Evolutionary conservation across 352 stramenopile genomes (phyloP).

Genomic region (Phytophthora crassamura): DNA sequence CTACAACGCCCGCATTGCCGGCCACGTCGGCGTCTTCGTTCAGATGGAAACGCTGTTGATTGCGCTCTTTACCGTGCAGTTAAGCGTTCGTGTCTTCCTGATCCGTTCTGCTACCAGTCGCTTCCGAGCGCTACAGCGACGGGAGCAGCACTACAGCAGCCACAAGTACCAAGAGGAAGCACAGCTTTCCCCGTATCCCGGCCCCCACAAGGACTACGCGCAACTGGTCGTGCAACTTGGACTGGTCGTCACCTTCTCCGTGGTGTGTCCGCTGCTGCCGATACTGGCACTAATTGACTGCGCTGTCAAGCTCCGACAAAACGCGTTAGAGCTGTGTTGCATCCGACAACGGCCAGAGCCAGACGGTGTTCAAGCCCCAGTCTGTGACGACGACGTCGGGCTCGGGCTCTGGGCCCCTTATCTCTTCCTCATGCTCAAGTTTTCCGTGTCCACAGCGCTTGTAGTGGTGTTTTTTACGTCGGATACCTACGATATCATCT

Average conservation of each 20-base stretch:
- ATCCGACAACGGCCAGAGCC: conserved; percentile 50
- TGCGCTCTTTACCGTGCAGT: conserved; percentile 39
- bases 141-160: conserved; percentile 8
- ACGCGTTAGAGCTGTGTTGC: conserved; percentile 54
- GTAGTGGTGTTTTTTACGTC: conserved; percentile 44
- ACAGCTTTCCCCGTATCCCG: conserved; percentile 33
- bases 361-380: conserved; percentile 15
- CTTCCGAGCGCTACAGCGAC: conserved; percentile 9
- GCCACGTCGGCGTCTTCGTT: conserved; percentile 35
- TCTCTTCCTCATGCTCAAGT: conserved; percentile 38
- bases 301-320: conserved; percentile 46
- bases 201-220: conserved; percentile 47
- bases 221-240: conserved; percentile 54
- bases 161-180: conserved; percentile 20
- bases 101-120: conserved; percentile 20
- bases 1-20: conserved; percentile 21
- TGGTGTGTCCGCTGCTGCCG: conserved; percentile 44
- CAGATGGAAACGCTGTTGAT: conserved; percentile 53
- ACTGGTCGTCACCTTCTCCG: conserved; percentile 54
- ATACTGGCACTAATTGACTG: conserved; percentile 51
- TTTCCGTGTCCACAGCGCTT: conserved; percentile 39
- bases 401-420: conserved; percentile 44
- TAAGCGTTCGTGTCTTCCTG: conserved; percentile 30
- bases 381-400: conserved; percentile 14
- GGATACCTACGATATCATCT: conserved; percentile 30